Conservation (phyloP, 2,329 filamentous ascomycete genomes). For the Fusarium palustre region DNA sequence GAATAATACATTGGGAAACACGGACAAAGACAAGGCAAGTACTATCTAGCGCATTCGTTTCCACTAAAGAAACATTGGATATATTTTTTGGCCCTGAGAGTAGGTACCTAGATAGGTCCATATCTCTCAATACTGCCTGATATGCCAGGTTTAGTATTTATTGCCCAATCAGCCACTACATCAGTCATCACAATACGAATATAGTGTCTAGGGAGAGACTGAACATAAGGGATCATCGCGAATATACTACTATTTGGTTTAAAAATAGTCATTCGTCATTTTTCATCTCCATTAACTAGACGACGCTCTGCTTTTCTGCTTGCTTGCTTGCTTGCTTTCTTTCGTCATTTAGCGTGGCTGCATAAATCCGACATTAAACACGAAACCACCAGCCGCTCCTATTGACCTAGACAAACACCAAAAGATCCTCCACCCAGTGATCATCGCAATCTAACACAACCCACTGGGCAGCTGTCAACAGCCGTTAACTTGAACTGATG, state of each 20-base stretch:
- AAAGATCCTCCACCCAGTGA: conserved; percentile 14
- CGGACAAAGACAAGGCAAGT: not conserved
- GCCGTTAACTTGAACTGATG: conserved; percentile 1
- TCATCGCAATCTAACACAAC: conserved; percentile 27
- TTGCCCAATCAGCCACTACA: not conserved
- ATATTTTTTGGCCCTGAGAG: not conserved
- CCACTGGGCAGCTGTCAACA: not conserved
- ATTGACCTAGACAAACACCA: conserved; percentile 30
- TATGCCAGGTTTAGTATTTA: not conserved
- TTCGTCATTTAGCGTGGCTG: not conserved
- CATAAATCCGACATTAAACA: conserved; percentile 24
- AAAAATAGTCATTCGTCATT: not conserved
- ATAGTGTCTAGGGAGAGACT: not conserved
- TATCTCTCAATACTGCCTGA: not conserved
- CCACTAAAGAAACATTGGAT: not conserved
- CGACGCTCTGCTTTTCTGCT: not conserved
- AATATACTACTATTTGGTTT: not conserved
- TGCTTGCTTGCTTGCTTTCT: not conserved
- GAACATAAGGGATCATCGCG: not conserved
- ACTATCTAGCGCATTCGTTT: conserved; percentile 20
- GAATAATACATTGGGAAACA: not conserved
- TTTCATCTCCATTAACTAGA: not conserved
- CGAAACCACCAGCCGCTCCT: conserved; percentile 21
- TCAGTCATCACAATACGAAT: not conserved
- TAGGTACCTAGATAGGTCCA: not conserved